Conservation (phyloP, 129 eudicot genomes). For the Helianthus annuus region HanXRQr2.0-SUNRISE NC_035442.2:176304837-176305336, state of each 20-base stretch:
- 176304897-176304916: neutral
- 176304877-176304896: neutral
- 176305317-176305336: conserved; percentile 68
- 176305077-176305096: conserved; percentile 66
- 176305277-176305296: conserved; percentile 35
- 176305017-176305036: neutral
- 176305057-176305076: conserved; percentile 87
- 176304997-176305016: conserved; percentile 24
- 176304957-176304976: conserved; percentile 9
- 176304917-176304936: neutral
- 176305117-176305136: conserved; percentile 47
- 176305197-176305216: conserved; percentile 51
- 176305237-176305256: conserved; percentile 17
- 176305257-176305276: conserved; percentile 23
- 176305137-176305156: conserved; percentile 48
- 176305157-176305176: conserved; percentile 57
- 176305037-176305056: conserved; percentile 55
- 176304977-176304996: conserved; percentile 12
- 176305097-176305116: conserved; percentile 68
- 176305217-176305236: conserved; percentile 77
- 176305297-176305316: conserved; percentile 76
- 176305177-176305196: conserved; percentile 82
- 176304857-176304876: neutral
- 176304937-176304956: neutral
- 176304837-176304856: neutral